These are phyloP conservation scores for Hyphopichia khmerensis DNA, from an alignment of 1,139 yeast species.

Conservation along the genomic window DNA sequence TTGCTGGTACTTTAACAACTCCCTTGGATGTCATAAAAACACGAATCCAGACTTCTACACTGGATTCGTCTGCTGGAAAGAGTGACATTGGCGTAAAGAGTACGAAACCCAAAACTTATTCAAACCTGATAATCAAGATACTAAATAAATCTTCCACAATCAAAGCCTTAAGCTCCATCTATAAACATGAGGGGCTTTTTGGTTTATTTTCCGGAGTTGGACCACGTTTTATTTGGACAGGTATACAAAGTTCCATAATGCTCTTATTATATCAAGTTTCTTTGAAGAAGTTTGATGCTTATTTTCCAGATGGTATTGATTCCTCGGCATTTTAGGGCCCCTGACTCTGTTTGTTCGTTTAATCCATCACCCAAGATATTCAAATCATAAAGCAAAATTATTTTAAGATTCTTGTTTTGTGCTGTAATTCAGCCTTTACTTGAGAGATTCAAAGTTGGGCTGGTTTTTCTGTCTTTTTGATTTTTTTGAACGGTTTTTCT, in stretches of 20 bases:
- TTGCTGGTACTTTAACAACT: constrained; percentile 82
- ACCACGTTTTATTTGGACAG: constrained; percentile 95
- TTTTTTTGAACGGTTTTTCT: too few relatives aligned
- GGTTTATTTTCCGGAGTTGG: constrained; percentile 95
- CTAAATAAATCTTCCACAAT: constrained; percentile 55
- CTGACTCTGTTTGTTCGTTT: too few relatives aligned
- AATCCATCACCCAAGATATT: too few relatives aligned
- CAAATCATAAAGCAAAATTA: too few relatives aligned
- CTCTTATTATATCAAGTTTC: constrained; percentile 75
- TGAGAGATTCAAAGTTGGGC: too few relatives aligned
- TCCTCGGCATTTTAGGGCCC: neutral
- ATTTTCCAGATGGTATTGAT: constrained; percentile 13
- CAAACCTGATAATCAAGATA: constrained; percentile 10
- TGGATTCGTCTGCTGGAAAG: constrained; percentile 11
- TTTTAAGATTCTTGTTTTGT: too few relatives aligned
- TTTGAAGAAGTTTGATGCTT: constrained; percentile 37
- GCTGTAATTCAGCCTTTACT: too few relatives aligned
- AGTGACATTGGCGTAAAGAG: too few relatives aligned
- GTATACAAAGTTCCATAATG: constrained; percentile 94
- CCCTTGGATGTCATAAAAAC: constrained; percentile 94
- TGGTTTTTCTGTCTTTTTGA: too few relatives aligned
- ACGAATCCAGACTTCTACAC: constrained; percentile 71
- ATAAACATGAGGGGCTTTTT: constrained; percentile 67
- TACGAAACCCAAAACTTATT: neutral
- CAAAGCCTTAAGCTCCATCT: constrained; percentile 65